Conservation (phyloP, 1,284 basidiomycete species). For the Melampsora medusae region DNA sequence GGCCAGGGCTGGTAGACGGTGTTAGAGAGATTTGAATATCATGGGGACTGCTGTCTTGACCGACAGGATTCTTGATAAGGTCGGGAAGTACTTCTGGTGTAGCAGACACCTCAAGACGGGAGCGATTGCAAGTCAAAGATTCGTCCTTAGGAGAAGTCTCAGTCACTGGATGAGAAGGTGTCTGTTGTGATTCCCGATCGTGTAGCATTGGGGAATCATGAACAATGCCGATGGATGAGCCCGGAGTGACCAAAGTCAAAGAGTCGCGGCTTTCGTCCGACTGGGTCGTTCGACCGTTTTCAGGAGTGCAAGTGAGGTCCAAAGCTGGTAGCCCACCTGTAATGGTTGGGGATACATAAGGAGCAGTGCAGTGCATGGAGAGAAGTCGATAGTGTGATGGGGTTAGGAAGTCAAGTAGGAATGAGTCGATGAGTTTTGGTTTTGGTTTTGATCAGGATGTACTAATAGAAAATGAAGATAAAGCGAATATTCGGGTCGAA, state of each 20-base stretch:
- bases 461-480: too few species aligned
- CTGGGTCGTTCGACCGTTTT: background rate
- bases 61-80: background rate
- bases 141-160: background rate
- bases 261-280: background rate
- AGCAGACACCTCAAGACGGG: background rate
- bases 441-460: too few species aligned
- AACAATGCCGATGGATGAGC: background rate
- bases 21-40: background rate
- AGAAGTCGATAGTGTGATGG: background rate
- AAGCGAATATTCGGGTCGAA: too few species aligned
- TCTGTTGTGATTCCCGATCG: background rate
- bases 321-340: background rate
- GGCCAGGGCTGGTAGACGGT: background rate
- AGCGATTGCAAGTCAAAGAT: background rate
- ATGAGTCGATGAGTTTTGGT: too few species aligned
- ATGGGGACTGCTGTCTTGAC: background rate
- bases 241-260: background rate
- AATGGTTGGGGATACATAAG: background rate
- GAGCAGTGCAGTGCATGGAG: background rate
- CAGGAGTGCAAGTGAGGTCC: background rate
- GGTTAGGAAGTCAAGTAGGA: too few species aligned
- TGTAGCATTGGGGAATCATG: background rate
- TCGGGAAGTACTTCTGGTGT: background rate
- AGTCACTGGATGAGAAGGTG: background rate